Conservation (phyloP, 495 filamentous ascomycete species). For the Podospora sp. region DNA sequence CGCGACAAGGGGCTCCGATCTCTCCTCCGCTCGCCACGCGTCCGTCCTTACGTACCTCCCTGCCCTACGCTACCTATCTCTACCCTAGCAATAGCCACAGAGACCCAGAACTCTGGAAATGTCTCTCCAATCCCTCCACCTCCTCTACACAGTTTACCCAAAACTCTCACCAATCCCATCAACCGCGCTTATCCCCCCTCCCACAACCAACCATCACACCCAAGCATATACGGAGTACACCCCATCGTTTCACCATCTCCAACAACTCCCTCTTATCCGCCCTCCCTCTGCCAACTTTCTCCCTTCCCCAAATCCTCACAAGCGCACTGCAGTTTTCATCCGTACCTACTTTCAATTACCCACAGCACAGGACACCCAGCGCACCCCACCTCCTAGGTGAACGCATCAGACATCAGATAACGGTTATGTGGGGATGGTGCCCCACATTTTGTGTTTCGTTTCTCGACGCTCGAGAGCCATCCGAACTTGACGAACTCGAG, state of each 20-base stretch:
- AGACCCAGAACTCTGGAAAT: background rate
- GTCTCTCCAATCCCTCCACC: background rate
- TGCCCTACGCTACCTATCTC: no score
- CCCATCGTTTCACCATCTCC: background rate
- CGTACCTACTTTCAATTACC: no score
- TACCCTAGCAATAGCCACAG: background rate
- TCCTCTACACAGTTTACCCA: background rate
- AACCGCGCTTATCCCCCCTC: background rate
- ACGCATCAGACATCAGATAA: no score
- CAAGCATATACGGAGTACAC: background rate
- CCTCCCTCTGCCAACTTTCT: background rate
- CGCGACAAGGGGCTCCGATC: constrained; percentile 6
- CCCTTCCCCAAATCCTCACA: no score
- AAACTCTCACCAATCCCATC: background rate
- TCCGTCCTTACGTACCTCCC: no score
- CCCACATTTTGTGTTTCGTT: background rate
- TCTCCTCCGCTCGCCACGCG: background rate
- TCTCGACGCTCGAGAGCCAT: background rate
- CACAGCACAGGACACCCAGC: no score
- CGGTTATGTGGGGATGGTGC: background rate
- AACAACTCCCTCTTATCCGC: background rate
- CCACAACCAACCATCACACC: background rate
- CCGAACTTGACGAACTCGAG: background rate
- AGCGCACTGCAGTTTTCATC: no score
- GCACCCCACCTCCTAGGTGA: no score